These are phyloP conservation scores for Mortierella sp. DNA, from an alignment of 371 early-diverging fungal species.

Conservation along the genomic window DNA sequence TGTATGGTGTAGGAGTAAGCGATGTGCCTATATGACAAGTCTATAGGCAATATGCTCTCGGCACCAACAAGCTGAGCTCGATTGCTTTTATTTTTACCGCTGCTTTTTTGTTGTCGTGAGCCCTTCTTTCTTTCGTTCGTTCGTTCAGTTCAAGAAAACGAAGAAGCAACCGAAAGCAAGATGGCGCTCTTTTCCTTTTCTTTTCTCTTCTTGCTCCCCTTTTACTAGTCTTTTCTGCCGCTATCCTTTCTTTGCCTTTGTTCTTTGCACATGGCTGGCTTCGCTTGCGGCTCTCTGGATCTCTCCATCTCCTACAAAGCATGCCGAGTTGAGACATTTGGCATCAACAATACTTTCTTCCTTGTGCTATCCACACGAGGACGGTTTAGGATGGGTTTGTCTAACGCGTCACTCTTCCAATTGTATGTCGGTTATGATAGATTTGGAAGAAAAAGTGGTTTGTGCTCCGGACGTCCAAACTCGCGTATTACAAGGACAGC, in stretches of 20 bases:
- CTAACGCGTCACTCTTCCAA: background rate
- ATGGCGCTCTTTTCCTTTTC: background rate
- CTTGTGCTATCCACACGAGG: background rate
- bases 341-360: background rate
- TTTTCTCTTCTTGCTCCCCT: background rate
- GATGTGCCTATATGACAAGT: background rate
- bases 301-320: background rate
- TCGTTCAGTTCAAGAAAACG: background rate
- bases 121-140: background rate
- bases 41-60: slow-evolving; percentile 9
- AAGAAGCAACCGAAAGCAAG: slow-evolving; percentile 1
- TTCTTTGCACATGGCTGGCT: slow-evolving; percentile 3
- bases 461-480: slow-evolving; percentile 80
- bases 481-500: slow-evolving; percentile 89
- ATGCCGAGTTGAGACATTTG: background rate
- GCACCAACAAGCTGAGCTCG: slow-evolving; percentile 8
- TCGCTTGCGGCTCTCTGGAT: slow-evolving; percentile 4
- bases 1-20: background rate
- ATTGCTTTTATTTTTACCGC: slow-evolving; percentile 11
- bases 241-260: background rate
- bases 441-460: slow-evolving; percentile 92
- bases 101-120: background rate
- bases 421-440: slow-evolving; percentile 54
- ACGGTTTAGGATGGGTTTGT: background rate
- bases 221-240: background rate